These are phyloP conservation scores for Acacia crassicarpa DNA, from an alignment of 306 rosid species.

Conservation along the genomic window DNA sequence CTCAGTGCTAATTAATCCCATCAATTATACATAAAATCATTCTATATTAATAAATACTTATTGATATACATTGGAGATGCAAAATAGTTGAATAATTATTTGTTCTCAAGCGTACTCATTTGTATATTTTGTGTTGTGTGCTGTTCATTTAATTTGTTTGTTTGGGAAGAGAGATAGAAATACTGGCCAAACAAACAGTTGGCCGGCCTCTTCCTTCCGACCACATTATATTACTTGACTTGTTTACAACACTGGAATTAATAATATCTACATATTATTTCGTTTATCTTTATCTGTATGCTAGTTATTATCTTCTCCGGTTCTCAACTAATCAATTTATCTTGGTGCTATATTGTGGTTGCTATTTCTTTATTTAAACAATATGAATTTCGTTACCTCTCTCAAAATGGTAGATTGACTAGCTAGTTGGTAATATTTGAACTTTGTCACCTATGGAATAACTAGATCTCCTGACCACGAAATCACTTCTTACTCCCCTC, in stretches of 20 bases:
- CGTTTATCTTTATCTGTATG: neutral
- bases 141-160: neutral
- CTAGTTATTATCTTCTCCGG: neutral
- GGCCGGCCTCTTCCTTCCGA: neutral
- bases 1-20: conserved; percentile 26
- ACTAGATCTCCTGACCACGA: too few relatives aligned
- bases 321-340: neutral
- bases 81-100: neutral
- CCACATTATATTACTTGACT: neutral
- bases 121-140: neutral
- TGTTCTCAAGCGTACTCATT: neutral
- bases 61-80: neutral
- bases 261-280: neutral
- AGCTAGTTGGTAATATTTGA: too few relatives aligned
- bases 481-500: too few relatives aligned
- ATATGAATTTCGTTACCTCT: neutral
- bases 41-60: neutral
- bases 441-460: too few relatives aligned
- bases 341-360: neutral
- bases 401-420: neutral
- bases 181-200: neutral
- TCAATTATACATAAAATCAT: neutral
- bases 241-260: neutral
- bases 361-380: neutral
- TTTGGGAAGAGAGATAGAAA: neutral